Conservation (phyloP, 306 rosid genomes). For the Astragalus membranaceus region DNA sequence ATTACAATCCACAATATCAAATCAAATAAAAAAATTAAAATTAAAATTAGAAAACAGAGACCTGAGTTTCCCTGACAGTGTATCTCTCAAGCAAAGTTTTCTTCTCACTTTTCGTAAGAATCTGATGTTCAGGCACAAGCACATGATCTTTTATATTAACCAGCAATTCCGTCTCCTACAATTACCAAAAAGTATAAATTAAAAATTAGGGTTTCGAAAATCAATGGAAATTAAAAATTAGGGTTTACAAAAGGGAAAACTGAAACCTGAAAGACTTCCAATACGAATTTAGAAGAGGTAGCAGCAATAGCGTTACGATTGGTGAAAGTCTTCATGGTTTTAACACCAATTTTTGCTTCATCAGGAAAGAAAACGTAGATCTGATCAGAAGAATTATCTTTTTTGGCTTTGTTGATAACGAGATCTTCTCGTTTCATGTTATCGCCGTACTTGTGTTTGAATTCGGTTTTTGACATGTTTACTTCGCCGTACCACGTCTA, state of each 20-base stretch:
- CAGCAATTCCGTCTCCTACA: slow-evolving; percentile 69
- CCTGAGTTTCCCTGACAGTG: slow-evolving; percentile 85
- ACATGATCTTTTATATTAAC: slow-evolving; percentile 62
- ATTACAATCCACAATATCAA: too few species aligned
- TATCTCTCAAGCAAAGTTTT: slow-evolving; percentile 79
- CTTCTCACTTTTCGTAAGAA: slow-evolving; percentile 56
- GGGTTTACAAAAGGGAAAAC: not conserved
- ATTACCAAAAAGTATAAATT: not conserved
- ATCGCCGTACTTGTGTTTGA: slow-evolving; percentile 29
- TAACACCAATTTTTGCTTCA: slow-evolving; percentile 52
- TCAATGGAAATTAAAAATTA: not conserved
- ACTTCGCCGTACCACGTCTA: too few species aligned
- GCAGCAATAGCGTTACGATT: slow-evolving; percentile 36
- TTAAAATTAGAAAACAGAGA: slow-evolving; percentile 4
- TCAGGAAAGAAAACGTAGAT: slow-evolving; percentile 73
- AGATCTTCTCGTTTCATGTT: slow-evolving; percentile 70
- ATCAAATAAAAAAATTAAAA: too few species aligned
- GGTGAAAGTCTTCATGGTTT: slow-evolving; percentile 44
- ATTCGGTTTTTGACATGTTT: slow-evolving; percentile 47
- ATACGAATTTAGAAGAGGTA: slow-evolving; percentile 41
- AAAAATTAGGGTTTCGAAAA: too few species aligned
- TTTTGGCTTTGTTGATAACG: slow-evolving; percentile 45
- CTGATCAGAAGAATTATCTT: slow-evolving; percentile 42
- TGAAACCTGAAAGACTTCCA: slow-evolving; percentile 66
- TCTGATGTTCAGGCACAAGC: slow-evolving; percentile 73